A percentile compares a stretch with the other conserved stretches of the same genome.
Conservation (phyloP, 371 early-diverging fungal species). For the Apophysomyces ossiformis region DNA sequence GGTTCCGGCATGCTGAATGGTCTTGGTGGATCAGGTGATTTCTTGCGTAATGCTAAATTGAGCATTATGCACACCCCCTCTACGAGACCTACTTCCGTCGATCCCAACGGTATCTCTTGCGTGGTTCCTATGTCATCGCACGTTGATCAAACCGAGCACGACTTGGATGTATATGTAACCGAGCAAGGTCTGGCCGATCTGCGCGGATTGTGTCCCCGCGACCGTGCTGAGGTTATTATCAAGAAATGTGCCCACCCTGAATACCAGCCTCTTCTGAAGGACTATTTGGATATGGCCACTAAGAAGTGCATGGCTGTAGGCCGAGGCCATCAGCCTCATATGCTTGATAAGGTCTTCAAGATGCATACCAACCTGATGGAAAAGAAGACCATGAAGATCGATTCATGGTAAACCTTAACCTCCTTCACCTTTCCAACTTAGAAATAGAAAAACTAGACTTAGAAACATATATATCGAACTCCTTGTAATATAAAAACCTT, state of each 20-base stretch:
- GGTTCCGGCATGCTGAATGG: constrained; percentile 63
- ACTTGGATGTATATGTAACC: constrained; percentile 57
- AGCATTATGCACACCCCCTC: constrained; percentile 62
- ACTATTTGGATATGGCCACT: constrained; percentile 55
- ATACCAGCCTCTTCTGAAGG: constrained; percentile 52
- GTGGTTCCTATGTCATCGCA: constrained; percentile 57
- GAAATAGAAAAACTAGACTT: constrained; percentile 8
- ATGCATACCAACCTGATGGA: constrained; percentile 59
- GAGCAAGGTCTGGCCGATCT: constrained; percentile 62
- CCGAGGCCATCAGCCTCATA: constrained; percentile 59
- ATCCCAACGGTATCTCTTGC: constrained; percentile 55
- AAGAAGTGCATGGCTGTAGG: constrained; percentile 56
- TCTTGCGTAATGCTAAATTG: constrained; percentile 54
- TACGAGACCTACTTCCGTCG: constrained; percentile 51
- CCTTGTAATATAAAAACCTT: constrained; percentile 1
- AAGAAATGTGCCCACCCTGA: constrained; percentile 61
- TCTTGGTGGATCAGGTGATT: constrained; percentile 57
- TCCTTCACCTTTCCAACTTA: constrained; percentile 7
- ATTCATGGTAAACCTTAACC: constrained; percentile 46
- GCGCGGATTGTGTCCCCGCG: constrained; percentile 57
- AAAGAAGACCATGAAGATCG: constrained; percentile 61
- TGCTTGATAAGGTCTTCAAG: constrained; percentile 61
- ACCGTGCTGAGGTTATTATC: constrained; percentile 56
- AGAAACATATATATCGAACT: background rate
- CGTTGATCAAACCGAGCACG: constrained; percentile 61